Conservation (phyloP, 2,329 filamentous ascomycete species). For the Laburnicola sp. region DNA sequence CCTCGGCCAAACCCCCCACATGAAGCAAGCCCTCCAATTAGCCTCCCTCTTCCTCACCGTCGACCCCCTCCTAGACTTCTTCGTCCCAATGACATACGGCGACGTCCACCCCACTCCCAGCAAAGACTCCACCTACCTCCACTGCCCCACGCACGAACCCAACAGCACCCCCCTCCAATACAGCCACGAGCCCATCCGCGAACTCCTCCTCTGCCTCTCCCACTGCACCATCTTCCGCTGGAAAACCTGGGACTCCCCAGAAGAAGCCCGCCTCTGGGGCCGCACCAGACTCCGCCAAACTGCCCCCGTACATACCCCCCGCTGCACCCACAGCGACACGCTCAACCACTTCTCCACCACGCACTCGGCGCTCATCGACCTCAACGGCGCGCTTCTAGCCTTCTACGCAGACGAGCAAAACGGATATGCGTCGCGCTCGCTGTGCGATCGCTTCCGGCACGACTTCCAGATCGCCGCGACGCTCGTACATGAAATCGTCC, state of each 20-base stretch:
- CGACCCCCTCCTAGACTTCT: conserved; percentile 36
- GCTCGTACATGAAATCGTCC: conserved; percentile 40
- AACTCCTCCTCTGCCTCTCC: too few species aligned
- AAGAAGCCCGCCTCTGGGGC: conserved; percentile 25
- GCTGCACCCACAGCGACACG: conserved; percentile 22
- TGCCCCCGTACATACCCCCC: conserved; percentile 10
- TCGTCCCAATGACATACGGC: conserved; percentile 35
- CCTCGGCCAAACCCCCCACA: conserved; percentile 14
- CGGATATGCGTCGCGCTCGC: conserved; percentile 26
- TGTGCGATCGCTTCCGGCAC: conserved; percentile 37
- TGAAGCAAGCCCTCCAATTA: conserved; percentile 32
- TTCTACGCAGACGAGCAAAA: conserved; percentile 22
- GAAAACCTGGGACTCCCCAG: conserved; percentile 8
- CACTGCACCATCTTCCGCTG: conserved; percentile 21
- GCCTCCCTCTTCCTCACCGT: conserved; percentile 40
- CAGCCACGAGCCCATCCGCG: too few species aligned
- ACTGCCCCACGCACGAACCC: too few species aligned
- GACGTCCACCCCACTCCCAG: conserved; percentile 26
- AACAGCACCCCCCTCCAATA: too few species aligned
- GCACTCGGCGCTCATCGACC: conserved; percentile 24
- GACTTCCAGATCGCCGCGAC: conserved; percentile 40
- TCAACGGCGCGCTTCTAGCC: conserved; percentile 22
- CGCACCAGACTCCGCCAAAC: conserved; percentile 19
- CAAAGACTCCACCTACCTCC: conserved; percentile 11
- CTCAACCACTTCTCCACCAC: background rate